Conservation (phyloP, 257 asterid species). For the Solanum dulcamara region DNA sequence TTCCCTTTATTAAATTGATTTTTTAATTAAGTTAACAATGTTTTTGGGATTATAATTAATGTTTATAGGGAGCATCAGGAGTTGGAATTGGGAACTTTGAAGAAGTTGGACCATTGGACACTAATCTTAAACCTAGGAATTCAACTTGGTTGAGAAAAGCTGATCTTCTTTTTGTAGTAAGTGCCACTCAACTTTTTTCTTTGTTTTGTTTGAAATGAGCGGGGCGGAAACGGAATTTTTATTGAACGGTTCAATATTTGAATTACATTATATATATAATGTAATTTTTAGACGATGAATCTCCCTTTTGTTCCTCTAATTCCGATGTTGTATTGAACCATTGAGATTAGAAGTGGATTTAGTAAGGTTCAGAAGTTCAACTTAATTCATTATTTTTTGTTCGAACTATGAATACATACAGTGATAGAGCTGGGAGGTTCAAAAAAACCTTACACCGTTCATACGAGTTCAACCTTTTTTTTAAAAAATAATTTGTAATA, state of each 20-base stretch:
- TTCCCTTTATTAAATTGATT: neutral
- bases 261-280: neutral
- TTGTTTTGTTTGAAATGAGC: neutral
- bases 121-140: slow-evolving; percentile 65
- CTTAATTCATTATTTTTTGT: neutral
- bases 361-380: neutral
- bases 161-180: slow-evolving; percentile 90
- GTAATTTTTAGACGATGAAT: neutral
- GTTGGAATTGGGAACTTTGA: slow-evolving; percentile 86
- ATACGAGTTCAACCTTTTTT: too few relatives aligned
- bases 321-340: neutral
- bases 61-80: slow-evolving; percentile 80
- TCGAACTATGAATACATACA: neutral
- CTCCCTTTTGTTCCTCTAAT: neutral
- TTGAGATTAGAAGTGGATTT: neutral
- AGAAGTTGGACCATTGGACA: slow-evolving; percentile 83
- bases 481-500: neutral
- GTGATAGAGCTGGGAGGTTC: too few relatives aligned
- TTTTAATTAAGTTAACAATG: neutral
- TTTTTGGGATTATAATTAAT: neutral
- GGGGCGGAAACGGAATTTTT: neutral
- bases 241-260: neutral
- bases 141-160: slow-evolving; percentile 84
- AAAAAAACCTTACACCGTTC: too few relatives aligned
- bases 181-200: neutral